phyloP scores from a whole-genome alignment of 202 grass and related monocot genomes.

The Brachypodium distachyon region DNA sequence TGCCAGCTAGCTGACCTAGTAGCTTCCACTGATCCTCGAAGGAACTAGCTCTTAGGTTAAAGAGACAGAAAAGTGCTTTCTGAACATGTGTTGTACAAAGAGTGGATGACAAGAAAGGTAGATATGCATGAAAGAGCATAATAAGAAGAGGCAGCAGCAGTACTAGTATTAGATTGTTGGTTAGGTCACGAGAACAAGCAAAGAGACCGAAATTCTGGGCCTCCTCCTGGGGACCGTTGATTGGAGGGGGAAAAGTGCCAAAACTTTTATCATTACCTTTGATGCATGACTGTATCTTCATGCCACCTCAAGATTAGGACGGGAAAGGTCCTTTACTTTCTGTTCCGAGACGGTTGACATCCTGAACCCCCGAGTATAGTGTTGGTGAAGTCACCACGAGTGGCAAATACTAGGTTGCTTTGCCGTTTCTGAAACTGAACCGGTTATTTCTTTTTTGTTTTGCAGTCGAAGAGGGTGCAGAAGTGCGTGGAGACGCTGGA shows the following conservation, averaged over 20 bases:
- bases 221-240: neutral
- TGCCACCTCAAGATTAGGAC: neutral
- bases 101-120: conserved; percentile 20
- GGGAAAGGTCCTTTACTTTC: neutral
- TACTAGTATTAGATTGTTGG: neutral
- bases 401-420: neutral
- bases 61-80: neutral
- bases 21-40: neutral
- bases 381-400: neutral
- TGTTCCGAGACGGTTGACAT: neutral
- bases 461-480: conserved; percentile 86
- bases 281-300: neutral
- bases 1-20: neutral
- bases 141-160: too few species aligned
- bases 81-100: neutral
- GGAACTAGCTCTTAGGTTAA: neutral
- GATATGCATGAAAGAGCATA: neutral
- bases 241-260: neutral
- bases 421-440: neutral
- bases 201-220: neutral
- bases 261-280: neutral
- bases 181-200: neutral
- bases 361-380: neutral
- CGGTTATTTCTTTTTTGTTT: too few species aligned
- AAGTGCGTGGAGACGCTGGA: conserved; percentile 93